phyloP scores from a whole-genome alignment of 2,329 filamentous ascomycete genomes.

The Domatiomyces catenatus region DNA sequence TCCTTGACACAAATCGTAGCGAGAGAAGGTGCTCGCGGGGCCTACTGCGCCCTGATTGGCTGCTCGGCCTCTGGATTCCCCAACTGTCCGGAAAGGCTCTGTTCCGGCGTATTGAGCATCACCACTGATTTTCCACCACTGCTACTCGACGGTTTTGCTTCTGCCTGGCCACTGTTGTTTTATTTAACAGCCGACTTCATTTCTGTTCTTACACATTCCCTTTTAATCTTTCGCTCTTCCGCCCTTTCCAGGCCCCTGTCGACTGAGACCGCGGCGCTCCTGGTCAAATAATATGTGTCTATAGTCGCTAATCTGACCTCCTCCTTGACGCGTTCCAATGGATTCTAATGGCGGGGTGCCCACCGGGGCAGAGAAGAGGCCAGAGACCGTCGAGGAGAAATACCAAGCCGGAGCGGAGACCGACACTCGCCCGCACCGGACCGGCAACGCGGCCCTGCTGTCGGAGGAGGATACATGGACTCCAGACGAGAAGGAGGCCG shows the following conservation, averaged over 20 bases:
- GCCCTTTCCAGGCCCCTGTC: not conserved
- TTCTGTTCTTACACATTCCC: not conserved
- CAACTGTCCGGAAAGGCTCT: not conserved
- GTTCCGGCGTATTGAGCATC: not conserved
- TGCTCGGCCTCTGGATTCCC: not conserved
- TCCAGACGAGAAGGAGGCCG: conserved; percentile 6
- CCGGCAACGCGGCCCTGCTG: not conserved
- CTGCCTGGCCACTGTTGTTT: not conserved
- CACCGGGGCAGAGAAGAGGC: not conserved
- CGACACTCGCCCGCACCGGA: conserved; percentile 6
- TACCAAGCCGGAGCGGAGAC: conserved; percentile 10
- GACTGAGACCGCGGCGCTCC: not conserved
- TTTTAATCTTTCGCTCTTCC: not conserved
- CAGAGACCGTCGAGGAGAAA: conserved; percentile 9
- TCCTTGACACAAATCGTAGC: not conserved
- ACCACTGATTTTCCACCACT: not conserved
- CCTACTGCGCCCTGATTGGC: not conserved
- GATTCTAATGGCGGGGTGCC: not conserved
- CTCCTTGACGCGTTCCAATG: not conserved
- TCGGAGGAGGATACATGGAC: conserved; percentile 1
- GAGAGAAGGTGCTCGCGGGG: not conserved
- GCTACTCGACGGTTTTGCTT: not conserved
- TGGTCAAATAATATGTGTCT: not conserved
- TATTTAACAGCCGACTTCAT: not conserved
- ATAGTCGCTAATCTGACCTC: not conserved